These are phyloP conservation scores for Sporothrix protearum DNA, from an alignment of 2,329 filamentous ascomycete genomes.

Conservation along the genomic window DNA sequence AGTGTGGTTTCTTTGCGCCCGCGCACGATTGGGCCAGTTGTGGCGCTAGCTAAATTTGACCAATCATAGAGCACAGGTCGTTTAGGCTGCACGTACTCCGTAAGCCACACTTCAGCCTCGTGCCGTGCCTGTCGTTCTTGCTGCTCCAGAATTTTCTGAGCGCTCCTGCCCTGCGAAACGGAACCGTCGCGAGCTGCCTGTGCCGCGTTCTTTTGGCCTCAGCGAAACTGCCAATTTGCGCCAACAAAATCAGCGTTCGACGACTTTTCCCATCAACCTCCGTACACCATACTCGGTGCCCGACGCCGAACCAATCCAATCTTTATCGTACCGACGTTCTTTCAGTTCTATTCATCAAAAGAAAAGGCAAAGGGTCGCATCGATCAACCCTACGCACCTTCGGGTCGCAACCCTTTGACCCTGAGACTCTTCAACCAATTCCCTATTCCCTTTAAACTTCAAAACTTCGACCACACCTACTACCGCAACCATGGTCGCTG, in stretches of 20 bases:
- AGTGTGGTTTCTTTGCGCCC: constrained; percentile 10
- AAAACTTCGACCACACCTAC: not conserved
- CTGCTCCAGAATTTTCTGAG: not conserved
- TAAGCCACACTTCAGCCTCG: constrained; percentile 30
- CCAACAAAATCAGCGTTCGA: not conserved
- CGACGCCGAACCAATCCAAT: not conserved
- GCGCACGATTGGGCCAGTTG: not conserved
- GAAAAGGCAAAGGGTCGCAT: not conserved
- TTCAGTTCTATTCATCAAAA: not conserved
- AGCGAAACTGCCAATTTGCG: not conserved
- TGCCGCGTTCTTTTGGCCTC: constrained; percentile 8
- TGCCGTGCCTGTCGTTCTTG: not conserved
- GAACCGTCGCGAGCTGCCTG: constrained; percentile 21
- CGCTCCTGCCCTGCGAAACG: not conserved
- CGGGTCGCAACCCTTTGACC: not conserved
- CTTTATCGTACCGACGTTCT: not conserved
- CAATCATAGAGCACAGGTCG: not conserved
- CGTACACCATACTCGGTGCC: not conserved
- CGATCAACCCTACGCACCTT: constrained; percentile 2
- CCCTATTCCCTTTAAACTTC: no score
- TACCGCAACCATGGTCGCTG: constrained; percentile 59
- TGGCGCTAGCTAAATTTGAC: constrained; percentile 20
- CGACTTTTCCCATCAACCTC: not conserved
- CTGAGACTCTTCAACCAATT: no score
- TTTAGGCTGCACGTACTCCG: not conserved